These are phyloP conservation scores for Diaporthe batatas DNA, from an alignment of 2,329 filamentous ascomycete genomes.

Conservation along the genomic window DNA sequence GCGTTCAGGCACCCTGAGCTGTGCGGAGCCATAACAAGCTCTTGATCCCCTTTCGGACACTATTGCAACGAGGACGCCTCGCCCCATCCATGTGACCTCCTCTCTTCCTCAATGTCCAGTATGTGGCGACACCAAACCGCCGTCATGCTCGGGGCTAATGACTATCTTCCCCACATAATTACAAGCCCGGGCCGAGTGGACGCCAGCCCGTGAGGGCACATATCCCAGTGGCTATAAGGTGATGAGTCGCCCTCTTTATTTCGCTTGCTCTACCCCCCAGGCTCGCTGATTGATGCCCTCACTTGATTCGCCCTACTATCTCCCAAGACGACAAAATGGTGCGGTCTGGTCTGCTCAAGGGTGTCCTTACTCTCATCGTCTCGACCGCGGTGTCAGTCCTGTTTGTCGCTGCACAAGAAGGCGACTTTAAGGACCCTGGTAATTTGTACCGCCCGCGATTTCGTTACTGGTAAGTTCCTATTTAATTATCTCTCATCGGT, in stretches of 20 bases:
- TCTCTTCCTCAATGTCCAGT: not conserved
- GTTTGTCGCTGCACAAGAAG: not conserved
- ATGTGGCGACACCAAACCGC: not conserved
- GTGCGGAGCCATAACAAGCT: not conserved
- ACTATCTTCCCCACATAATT: constrained; percentile 14
- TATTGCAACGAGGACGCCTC: constrained; percentile 26
- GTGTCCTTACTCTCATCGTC: constrained; percentile 4
- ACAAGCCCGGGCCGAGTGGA: not conserved
- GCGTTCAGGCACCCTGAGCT: constrained; percentile 8
- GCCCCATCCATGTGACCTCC: constrained; percentile 6
- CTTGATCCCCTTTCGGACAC: constrained; percentile 11
- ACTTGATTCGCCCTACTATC: not conserved
- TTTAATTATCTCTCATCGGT: not conserved
- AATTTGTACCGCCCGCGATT: constrained; percentile 26
- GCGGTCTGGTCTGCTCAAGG: not conserved
- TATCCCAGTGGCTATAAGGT: not conserved
- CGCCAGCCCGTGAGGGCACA: not conserved
- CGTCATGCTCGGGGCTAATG: constrained; percentile 23
- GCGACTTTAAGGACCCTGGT: constrained; percentile 23
- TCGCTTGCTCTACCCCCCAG: not conserved
- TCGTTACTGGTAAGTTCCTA: constrained; percentile 27
- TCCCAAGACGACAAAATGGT: constrained; percentile 11
- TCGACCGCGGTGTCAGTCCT: not conserved
- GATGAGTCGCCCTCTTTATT: not conserved
- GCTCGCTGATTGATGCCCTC: not conserved